A percentile compares a stretch with the other conserved stretches of the same genome.
phyloP scores from a whole-genome alignment of 2,329 filamentous ascomycete genomes.

The Ophiostoma perfectum region DNA sequence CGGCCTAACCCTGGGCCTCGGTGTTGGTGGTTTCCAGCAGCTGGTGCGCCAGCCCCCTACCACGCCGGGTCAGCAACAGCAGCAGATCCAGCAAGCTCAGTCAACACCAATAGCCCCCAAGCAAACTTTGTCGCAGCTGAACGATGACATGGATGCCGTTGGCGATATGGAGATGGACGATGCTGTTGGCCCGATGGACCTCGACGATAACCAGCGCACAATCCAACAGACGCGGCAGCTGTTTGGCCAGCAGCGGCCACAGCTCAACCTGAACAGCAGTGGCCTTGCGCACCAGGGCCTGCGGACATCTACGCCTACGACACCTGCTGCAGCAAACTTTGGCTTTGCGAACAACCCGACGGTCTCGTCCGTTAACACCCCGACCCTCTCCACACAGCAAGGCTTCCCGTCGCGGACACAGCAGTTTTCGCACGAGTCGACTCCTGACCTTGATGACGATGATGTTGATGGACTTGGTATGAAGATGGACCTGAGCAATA shows the following conservation, averaged over 20 bases:
- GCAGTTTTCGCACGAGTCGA: slow-evolving; percentile 40
- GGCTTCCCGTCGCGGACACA: slow-evolving; percentile 54
- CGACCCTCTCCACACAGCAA: slow-evolving; percentile 73
- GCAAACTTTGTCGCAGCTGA: slow-evolving; percentile 25
- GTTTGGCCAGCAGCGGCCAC: slow-evolving; percentile 63
- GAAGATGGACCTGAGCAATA: slow-evolving; percentile 54
- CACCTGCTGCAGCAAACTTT: slow-evolving; percentile 71
- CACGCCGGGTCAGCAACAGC: slow-evolving; percentile 33
- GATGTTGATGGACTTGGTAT: slow-evolving; percentile 60
- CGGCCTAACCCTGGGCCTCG: slow-evolving; percentile 27
- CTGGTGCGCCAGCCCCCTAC: slow-evolving; percentile 41
- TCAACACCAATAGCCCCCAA: slow-evolving; percentile 26
- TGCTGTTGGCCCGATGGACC: slow-evolving; percentile 60
- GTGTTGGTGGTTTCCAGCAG: slow-evolving; percentile 36
- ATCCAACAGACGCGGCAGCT: slow-evolving; percentile 66
- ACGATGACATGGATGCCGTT: slow-evolving; percentile 73
- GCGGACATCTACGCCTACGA: slow-evolving; percentile 78
- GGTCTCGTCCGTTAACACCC: slow-evolving; percentile 94
- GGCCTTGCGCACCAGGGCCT: slow-evolving; percentile 71
- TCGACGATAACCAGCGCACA: slow-evolving; percentile 57
- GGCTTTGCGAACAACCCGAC: slow-evolving; percentile 88
- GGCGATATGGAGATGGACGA: slow-evolving; percentile 98
- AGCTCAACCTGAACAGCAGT: slow-evolving; percentile 74
- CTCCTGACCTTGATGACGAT: slow-evolving; percentile 67
- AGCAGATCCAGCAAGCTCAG: slow-evolving; percentile 26